Evolutionary conservation across 148 eudicot genomes (phyloP).

Genomic region (Fallopia convolvulus): DNA sequence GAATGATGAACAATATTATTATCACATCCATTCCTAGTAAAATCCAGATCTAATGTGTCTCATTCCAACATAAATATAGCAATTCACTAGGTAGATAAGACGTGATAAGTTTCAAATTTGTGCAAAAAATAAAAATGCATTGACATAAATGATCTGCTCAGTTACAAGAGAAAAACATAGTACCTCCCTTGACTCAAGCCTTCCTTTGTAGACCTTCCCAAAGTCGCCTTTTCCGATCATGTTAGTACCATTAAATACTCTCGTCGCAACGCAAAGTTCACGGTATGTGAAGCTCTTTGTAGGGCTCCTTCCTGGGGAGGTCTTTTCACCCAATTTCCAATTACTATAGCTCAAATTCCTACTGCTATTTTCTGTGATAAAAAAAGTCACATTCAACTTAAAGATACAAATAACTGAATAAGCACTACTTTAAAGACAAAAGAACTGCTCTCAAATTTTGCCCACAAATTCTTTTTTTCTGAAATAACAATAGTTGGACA

Average conservation of each 20-base stretch:
- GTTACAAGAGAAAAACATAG: neutral
- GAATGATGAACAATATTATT: neutral
- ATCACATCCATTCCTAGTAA: neutral
- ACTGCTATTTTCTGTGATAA: constrained; percentile 8
- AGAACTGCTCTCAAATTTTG: neutral
- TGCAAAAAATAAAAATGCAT: neutral
- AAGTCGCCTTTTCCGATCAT: constrained; percentile 44
- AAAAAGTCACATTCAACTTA: neutral
- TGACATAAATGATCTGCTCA: neutral
- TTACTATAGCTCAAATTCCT: neutral
- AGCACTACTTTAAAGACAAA: neutral
- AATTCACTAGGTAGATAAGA: neutral
- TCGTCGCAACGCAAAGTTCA: constrained; percentile 1
- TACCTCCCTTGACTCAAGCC: constrained; percentile 14
- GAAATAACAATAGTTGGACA: constrained; percentile 3
- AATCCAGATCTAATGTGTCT: neutral
- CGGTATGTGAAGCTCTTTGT: constrained; percentile 11
- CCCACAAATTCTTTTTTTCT: too few relatives aligned
- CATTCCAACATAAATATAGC: neutral
- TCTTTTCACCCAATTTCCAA: neutral
- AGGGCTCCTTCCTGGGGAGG: too few relatives aligned
- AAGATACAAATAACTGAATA: too few relatives aligned
- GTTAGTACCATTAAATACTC: constrained; percentile 9
- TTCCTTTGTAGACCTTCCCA: constrained; percentile 30
- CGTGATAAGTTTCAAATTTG: too few relatives aligned